A percentile compares a stretch with the other conserved stretches of the same genome.
phyloP scores from a whole-genome alignment of 1,284 basidiomycete species.

The Ceratobasidium sp. region DNA sequence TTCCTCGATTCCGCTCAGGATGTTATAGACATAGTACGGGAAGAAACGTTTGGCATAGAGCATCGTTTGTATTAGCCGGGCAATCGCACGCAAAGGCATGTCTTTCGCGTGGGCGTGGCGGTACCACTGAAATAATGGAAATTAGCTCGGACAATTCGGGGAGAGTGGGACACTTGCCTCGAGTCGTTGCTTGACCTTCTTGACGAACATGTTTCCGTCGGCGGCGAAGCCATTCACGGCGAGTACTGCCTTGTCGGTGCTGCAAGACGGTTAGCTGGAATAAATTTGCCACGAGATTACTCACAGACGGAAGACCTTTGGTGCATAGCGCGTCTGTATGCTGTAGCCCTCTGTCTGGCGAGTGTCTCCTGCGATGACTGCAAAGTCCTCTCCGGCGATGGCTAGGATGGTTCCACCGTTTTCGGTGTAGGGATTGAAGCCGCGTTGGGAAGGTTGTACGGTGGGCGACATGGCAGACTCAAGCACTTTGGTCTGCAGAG shows the following conservation, averaged over 20 bases:
- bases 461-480: constrained; percentile 47
- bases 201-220: constrained; percentile 96
- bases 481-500: constrained; percentile 15
- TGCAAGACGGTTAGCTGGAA: constrained; percentile 56
- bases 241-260: constrained; percentile 92
- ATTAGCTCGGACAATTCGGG: not conserved
- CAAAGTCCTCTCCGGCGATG: constrained; percentile 91
- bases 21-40: constrained; percentile 97
- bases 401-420: constrained; percentile 96
- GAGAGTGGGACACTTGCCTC: constrained; percentile 70
- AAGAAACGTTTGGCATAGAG: constrained; percentile 94
- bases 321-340: constrained; percentile 96
- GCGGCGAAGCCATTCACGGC: constrained; percentile 96
- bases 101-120: constrained; percentile 93
- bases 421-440: constrained; percentile 89
- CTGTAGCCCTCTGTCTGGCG: constrained; percentile 93
- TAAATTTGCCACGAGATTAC: constrained; percentile 53
- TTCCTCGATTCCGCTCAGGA: constrained; percentile 93
- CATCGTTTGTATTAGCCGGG: constrained; percentile 95
- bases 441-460: constrained; percentile 50
- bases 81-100: constrained; percentile 92
- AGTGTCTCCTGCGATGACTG: constrained; percentile 94
- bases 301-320: constrained; percentile 87
- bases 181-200: constrained; percentile 91
- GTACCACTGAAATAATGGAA: constrained; percentile 78